Conservation (phyloP, 306 rosid species). For the Cucumis hystrix region DNA sequence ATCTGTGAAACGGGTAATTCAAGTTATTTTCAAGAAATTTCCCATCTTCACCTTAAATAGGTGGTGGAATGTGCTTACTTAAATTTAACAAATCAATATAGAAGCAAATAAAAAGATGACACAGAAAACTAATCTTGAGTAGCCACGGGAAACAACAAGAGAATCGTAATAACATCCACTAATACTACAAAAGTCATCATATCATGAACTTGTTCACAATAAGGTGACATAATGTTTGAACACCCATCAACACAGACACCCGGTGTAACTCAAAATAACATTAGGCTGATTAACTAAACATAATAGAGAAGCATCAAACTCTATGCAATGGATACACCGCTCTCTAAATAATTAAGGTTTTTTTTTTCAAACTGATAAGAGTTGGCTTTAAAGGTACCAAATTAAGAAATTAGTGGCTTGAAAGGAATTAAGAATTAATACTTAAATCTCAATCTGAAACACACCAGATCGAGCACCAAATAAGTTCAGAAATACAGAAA, state of each 20-base stretch:
- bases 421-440: neutral
- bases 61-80: neutral
- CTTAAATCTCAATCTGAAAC: neutral
- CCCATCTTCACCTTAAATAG: neutral
- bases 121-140: neutral
- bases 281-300: neutral
- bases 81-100: neutral
- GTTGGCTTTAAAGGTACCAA: neutral
- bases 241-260: neutral
- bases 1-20: constrained; percentile 27
- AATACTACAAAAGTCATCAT: neutral
- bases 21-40: neutral
- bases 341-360: neutral
- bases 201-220: neutral
- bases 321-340: neutral
- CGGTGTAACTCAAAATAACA: neutral
- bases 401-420: neutral
- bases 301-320: neutral
- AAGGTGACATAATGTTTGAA: neutral
- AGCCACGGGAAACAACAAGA: neutral
- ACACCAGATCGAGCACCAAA: neutral
- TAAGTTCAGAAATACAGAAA: neutral
- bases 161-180: neutral
- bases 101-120: neutral
- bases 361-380: neutral